Base-by-base conservation (phyloP, 2,329 filamentous ascomycete genomes). In the Sporothrix protearum region DNA sequence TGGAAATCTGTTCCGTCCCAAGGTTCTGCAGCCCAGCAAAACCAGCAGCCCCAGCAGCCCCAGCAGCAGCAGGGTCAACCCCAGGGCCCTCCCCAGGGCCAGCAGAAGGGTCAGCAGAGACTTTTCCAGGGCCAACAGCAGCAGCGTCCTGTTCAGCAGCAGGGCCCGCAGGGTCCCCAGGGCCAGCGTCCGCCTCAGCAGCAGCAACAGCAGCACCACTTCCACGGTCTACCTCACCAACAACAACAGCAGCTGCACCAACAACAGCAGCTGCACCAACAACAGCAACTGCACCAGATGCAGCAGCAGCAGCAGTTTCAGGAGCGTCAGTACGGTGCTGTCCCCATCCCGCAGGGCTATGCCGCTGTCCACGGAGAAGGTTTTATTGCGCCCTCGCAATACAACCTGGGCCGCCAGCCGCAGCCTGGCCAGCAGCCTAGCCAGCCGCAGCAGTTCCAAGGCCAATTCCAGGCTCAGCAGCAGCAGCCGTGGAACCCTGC, bases 321-420 rank as follows among this genome's bases (percentile, higher is more conserved):
- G 36, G 81, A 81, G 61, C 80, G 78, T 14, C 77, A 77, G 36
- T 83, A 83, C 49, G 80, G 76, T 2, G 75, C 76, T 14, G 79
- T 83, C 0, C 80, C 82, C 1, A 81, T 82, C 47, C 81, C 82
- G 0, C 75, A 73, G 33, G 77, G 78, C 14, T 83, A 83, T 59
- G 71, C 73, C 7, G 74, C 79, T 16, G 81, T 82, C 4, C 80
- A 81, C 63, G 80, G 79, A 36, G 81, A 82, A 64, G 80, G 79
- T 25, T 75, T 71, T 14, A 67, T 76, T n/a, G 77, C 75, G 2
- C 78, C 77, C 1, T 75, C 78, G 1, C 76, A 76, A 16, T 80
- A 80, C 59, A 36, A 49, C 30, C 6, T 63, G n/a, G 10, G 36
- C 33, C 39, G 47, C 12, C 42, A 55, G 64, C 55, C 57, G 30